Evolutionary conservation across 495 filamentous ascomycete species (phyloP).

Genomic region (Lophiotrema nucula): DNA sequence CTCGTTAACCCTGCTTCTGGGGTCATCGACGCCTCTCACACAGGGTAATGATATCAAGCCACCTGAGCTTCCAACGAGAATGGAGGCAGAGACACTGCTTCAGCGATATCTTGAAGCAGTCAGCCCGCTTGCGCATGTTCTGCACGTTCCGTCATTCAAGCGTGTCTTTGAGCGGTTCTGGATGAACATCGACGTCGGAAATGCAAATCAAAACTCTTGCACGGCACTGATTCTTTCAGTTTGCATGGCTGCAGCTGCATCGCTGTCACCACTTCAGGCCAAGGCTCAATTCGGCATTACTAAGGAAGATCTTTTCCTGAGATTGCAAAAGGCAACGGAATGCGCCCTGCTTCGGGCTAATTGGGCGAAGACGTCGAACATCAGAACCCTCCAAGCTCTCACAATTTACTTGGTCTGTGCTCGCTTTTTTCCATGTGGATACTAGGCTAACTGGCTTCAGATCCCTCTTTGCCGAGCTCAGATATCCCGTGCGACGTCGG

Average conservation of each 20-base stretch:
- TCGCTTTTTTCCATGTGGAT: no score
- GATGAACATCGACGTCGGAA: slow-evolving; percentile 31
- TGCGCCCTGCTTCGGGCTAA: slow-evolving; percentile 29
- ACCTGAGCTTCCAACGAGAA: slow-evolving; percentile 23
- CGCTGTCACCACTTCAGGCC: slow-evolving; percentile 26
- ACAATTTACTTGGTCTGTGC: slow-evolving; percentile 35
- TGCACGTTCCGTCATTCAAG: slow-evolving; percentile 33
- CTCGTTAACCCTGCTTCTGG: slow-evolving; percentile 27
- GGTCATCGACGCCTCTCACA: slow-evolving; percentile 1
- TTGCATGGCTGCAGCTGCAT: slow-evolving; percentile 33
- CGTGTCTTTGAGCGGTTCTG: slow-evolving; percentile 31
- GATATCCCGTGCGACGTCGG: slow-evolving; percentile 33
- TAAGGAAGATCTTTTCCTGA: slow-evolving; percentile 31
- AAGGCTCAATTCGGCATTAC: slow-evolving; percentile 33
- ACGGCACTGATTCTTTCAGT: slow-evolving; percentile 29
- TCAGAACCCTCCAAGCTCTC: slow-evolving; percentile 32
- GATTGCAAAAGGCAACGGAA: slow-evolving; percentile 30
- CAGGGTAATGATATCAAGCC: slow-evolving; percentile 12
- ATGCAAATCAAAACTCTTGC: slow-evolving; percentile 28
- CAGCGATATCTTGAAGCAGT: slow-evolving; percentile 31
- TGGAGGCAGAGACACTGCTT: slow-evolving; percentile 27
- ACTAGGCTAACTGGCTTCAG: no score
- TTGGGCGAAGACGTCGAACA: slow-evolving; percentile 34
- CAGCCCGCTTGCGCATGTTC: slow-evolving; percentile 30
- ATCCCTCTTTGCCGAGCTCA: slow-evolving; percentile 33